Conservation (phyloP, 306 rosid species). For the Lotus japonicus region DNA sequence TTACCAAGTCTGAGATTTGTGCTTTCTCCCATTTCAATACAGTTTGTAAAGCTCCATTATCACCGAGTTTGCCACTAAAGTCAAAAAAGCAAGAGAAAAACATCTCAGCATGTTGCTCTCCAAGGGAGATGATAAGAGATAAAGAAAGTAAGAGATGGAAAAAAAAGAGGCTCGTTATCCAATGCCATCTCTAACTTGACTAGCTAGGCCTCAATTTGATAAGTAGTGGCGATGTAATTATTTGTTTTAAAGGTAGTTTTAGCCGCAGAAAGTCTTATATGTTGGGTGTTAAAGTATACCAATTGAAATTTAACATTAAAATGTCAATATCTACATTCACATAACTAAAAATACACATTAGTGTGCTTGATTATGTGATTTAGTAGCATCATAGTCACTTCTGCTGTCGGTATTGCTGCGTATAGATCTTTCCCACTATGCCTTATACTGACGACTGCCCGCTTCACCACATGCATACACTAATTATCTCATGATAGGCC, state of each 20-base stretch:
- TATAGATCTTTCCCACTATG: no score
- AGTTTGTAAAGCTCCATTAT: conserved; percentile 49
- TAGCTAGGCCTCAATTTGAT: conserved; percentile 29
- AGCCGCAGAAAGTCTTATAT: not conserved
- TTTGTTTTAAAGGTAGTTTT: conserved; percentile 30
- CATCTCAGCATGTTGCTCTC: conserved; percentile 43
- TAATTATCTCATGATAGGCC: no score
- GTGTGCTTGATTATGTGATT: no score
- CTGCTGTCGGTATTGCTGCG: no score
- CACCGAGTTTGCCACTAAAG: conserved; percentile 55
- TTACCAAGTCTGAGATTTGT: conserved; percentile 38
- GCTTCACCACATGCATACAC: no score
- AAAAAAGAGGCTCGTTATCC: conserved; percentile 37
- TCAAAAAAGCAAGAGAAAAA: conserved; percentile 52
- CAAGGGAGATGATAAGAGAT: conserved; percentile 34
- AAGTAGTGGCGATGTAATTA: conserved; percentile 30
- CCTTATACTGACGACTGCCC: no score
- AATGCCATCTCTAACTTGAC: conserved; percentile 22
- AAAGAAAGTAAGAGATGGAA: conserved; percentile 25
- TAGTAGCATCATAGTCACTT: no score
- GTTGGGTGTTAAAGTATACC: no score
- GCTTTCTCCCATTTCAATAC: conserved; percentile 36
- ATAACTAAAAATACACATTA: no score
- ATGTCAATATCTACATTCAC: no score
- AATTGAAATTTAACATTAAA: no score